Evolutionary conservation across 768 basidiomycete genomes (phyloP), one percentile per base, ranked within the genome.

Genomic region (Kwoniella pini): DNA sequence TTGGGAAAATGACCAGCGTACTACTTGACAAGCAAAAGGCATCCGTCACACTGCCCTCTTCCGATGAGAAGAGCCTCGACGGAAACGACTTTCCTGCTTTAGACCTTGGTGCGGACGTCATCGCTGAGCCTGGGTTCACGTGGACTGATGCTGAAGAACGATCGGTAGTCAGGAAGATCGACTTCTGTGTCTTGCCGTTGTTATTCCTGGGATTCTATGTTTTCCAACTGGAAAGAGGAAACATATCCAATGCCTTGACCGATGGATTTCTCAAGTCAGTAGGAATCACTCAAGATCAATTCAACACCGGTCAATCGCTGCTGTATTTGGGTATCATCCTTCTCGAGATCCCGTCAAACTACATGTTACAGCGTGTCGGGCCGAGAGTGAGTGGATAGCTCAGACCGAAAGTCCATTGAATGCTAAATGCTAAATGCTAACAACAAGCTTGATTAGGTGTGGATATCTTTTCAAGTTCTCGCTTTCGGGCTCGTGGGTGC

Each of bases 241-340:
- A 76, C 51, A 68, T 75, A 38, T 48, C 62, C 6, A 75, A 76
- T 54, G 75, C 71, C n/a, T 48, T 75, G 17, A 75, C 71, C 1
- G 74, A 72, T 44, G 62, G 57, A 3, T 63, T 73, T 22, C 49
- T 72, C 21, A 62, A 67, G 30, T 58, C 72, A n/a, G 64, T 77
- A n/a, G 75, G 72, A 0, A 75, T 78, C 46, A 68, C 62, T 13
- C 75, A 77, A 46, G 64, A 77, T 31, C 70, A 75, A 36, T 73
- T 70, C 67, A 74, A 74, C 60, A 70, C 66, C 13, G 75, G 75
- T 24, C 74, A 72, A 44, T 60, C 60, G 1, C 55, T 77, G 4
- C 55, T 77, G 9, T 75, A 65, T 39, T 45, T 71, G 21, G 74
- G 74, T 44, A 77, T 77, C 60, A 69, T 77, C 30, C 58, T 77